Evolutionary conservation across 345 rosid species (phyloP).

Genomic region (Euphorbia peplus): DNA sequence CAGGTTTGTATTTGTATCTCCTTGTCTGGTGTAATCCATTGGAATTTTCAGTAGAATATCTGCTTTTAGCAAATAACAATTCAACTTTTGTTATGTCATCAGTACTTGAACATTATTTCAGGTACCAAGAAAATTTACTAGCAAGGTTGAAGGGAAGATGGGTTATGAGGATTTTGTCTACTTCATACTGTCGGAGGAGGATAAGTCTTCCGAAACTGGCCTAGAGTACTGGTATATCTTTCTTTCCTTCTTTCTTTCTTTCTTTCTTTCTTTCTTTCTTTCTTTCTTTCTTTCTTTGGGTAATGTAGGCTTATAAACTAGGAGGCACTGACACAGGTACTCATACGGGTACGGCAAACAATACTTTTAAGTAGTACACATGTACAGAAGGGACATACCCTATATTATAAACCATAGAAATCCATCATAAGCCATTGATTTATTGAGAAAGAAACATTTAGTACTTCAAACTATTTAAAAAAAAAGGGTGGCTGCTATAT

Average conservation of each 20-base stretch:
- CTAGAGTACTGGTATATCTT: conserved; percentile 82
- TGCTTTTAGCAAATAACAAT: not conserved
- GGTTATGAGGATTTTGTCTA: conserved; percentile 95
- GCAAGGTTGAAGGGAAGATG: conserved; percentile 88
- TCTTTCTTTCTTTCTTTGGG: not conserved
- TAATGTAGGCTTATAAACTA: too few relatives aligned
- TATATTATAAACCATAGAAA: too few relatives aligned
- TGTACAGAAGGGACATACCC: too few relatives aligned
- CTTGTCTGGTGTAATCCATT: not conserved
- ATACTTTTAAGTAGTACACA: too few relatives aligned
- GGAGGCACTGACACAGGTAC: too few relatives aligned
- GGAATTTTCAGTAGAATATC: not conserved
- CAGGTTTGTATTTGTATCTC: conserved; percentile 51
- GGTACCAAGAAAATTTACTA: conserved; percentile 83
- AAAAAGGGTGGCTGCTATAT: too few relatives aligned
- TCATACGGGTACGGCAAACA: too few relatives aligned
- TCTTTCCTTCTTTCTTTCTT: not conserved
- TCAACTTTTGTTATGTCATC: not conserved
- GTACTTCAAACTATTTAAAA: too few relatives aligned
- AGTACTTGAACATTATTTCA: conserved; percentile 18
- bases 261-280: conserved; percentile 9
- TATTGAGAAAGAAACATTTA: too few relatives aligned
- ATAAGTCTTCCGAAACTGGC: conserved; percentile 89
- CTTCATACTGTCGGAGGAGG: conserved; percentile 94
- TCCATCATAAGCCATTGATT: too few relatives aligned